These are phyloP conservation scores for Candida corydali DNA, from an alignment of 805 yeast species.

Conservation along the genomic window DNA sequence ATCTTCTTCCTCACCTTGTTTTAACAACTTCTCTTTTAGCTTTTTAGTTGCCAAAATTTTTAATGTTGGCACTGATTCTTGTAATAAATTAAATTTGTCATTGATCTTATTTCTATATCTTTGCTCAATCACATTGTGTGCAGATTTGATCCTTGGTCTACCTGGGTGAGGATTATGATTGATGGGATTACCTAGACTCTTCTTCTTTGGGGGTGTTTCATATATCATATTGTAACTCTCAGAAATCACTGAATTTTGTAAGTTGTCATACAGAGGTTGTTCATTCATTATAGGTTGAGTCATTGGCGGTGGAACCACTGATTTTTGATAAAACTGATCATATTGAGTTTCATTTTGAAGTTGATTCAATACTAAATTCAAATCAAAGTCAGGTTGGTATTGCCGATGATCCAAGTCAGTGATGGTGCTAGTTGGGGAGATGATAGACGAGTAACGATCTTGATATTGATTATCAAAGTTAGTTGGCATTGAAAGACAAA, in stretches of 20 bases:
- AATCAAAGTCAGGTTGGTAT: not conserved
- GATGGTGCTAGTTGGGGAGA: no score
- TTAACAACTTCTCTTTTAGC: slow-evolving; percentile 12
- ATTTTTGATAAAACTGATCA: not conserved
- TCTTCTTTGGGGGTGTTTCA: not conserved
- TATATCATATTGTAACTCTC: not conserved
- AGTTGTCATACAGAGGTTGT: not conserved
- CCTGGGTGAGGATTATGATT: slow-evolving; percentile 8
- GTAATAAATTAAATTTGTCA: slow-evolving; percentile 36
- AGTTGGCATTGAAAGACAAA: no score
- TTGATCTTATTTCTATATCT: slow-evolving; percentile 41
- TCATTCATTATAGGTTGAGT: no score
- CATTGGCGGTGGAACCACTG: not conserved
- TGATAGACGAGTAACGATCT: no score
- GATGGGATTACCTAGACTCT: slow-evolving; percentile 2
- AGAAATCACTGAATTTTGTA: not conserved
- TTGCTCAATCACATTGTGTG: slow-evolving; percentile 42
- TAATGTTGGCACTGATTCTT: slow-evolving; percentile 36
- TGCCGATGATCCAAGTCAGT: no score
- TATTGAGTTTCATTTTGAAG: not conserved
- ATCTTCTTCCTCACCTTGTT: slow-evolving; percentile 11
- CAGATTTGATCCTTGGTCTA: slow-evolving; percentile 24
- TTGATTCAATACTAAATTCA: not conserved
- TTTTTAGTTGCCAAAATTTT: slow-evolving; percentile 25
- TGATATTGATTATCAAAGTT: no score